Conservation (phyloP, 176 grass and related monocot genomes). For the Cocos nucifera region DNA sequence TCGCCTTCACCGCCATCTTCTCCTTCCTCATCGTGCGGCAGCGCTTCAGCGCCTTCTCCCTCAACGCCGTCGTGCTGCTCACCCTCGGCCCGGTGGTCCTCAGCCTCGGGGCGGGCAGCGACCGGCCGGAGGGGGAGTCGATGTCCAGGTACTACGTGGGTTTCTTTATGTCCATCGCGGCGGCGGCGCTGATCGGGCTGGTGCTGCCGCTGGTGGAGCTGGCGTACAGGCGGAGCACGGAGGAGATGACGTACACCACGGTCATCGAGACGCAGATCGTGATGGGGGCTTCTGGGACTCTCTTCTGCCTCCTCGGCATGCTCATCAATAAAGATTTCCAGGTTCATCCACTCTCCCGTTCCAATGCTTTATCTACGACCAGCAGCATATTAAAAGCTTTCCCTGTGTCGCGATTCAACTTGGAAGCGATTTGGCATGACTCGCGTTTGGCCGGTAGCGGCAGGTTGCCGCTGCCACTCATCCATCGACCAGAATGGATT, state of each 20-base stretch:
- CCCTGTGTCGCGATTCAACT: too few species aligned
- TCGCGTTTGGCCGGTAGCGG: too few species aligned
- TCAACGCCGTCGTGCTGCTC: slow-evolving; percentile 60
- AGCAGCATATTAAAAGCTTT: too few species aligned
- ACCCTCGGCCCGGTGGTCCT: slow-evolving; percentile 55
- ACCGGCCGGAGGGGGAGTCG: slow-evolving; percentile 25
- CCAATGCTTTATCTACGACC: too few species aligned
- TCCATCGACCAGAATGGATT: too few species aligned
- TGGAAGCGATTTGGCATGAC: too few species aligned
- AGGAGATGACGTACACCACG: slow-evolving; percentile 20
- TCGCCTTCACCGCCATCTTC: slow-evolving; percentile 65
- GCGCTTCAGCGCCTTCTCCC: slow-evolving; percentile 56
- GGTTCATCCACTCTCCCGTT: neutral
- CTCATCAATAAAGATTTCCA: slow-evolving; percentile 45
- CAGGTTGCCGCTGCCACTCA: too few species aligned
- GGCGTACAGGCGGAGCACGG: slow-evolving; percentile 6
- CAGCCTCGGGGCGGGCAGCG: slow-evolving; percentile 30
- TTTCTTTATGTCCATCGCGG: slow-evolving; percentile 45
- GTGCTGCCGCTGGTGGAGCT: slow-evolving; percentile 53
- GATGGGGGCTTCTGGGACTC: slow-evolving; percentile 43
- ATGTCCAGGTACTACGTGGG: slow-evolving; percentile 36
- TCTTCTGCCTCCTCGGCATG: slow-evolving; percentile 65
- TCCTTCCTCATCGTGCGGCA: slow-evolving; percentile 49
- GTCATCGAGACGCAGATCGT: slow-evolving; percentile 69
- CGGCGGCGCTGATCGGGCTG: slow-evolving; percentile 43